Percentiles rank a stretch among this genome's conserved stretches.
Conservation (phyloP, 768 basidiomycete genomes). For the Gloeopeniophorella convolvens region DNA sequence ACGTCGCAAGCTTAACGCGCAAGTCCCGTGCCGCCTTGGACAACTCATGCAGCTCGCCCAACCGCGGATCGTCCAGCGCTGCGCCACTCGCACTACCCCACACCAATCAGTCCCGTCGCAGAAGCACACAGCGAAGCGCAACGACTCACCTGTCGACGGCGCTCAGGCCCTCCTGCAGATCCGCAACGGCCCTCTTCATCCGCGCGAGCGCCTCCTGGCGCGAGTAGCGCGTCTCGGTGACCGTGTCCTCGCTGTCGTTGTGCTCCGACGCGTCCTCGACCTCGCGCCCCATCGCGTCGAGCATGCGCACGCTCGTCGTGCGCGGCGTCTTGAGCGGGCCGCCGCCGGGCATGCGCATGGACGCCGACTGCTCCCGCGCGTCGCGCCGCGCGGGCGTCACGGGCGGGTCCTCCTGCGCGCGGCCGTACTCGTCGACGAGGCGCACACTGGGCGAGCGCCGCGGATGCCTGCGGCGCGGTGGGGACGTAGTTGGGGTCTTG, state of each 20-base stretch:
- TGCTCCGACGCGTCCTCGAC: slow-evolving; percentile 33
- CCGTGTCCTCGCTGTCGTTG: slow-evolving; percentile 21
- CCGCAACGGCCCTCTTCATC: slow-evolving; percentile 52
- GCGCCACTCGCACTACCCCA: slow-evolving; percentile 33
- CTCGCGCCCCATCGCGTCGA: slow-evolving; percentile 66
- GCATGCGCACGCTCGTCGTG: slow-evolving; percentile 47
- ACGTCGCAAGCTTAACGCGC: slow-evolving; percentile 39
- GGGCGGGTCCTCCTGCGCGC: slow-evolving; percentile 1
- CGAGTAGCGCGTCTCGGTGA: slow-evolving; percentile 26
- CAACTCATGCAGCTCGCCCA: slow-evolving; percentile 45
- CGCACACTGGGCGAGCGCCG: slow-evolving; percentile 50
- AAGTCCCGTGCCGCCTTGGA: slow-evolving; percentile 47
- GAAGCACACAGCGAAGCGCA: slow-evolving; percentile 6
- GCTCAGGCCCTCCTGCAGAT: slow-evolving; percentile 48
- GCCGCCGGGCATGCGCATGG: slow-evolving; percentile 13
- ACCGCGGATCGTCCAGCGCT: slow-evolving; percentile 36
- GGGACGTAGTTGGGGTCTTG: slow-evolving; percentile 25
- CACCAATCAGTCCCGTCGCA: slow-evolving; percentile 9
- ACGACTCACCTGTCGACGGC: slow-evolving; percentile 51
- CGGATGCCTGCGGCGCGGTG: slow-evolving; percentile 29
- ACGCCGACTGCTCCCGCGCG: slow-evolving; percentile 21
- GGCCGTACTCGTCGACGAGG: slow-evolving; percentile 66
- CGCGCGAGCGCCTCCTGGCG: slow-evolving; percentile 49
- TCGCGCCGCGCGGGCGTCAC: slow-evolving; percentile 19
- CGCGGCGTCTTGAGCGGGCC: slow-evolving; percentile 23